A percentile compares a stretch with the other conserved stretches of the same genome.
Evolutionary conservation across 75 land plant species (phyloP).

Genomic region (Cupressus sempervirens): DNA sequence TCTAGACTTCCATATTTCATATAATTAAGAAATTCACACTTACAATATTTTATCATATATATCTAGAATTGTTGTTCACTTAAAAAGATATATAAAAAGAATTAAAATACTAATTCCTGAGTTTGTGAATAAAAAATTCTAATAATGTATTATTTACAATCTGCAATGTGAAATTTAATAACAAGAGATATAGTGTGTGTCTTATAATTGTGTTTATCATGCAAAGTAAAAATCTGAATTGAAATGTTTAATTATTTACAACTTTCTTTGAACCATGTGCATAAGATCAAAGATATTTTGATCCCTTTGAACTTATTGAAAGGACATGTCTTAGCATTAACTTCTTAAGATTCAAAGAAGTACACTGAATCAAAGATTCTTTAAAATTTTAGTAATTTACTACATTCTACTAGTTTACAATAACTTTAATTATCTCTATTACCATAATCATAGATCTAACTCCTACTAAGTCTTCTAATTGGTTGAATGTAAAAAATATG

Average conservation of each 20-base stretch:
- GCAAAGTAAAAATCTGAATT: neutral
- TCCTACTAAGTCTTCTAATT: neutral
- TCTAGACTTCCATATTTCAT: neutral
- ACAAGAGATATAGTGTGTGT: neutral
- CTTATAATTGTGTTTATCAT: neutral
- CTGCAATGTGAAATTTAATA: neutral
- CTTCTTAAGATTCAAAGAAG: constrained; percentile 76
- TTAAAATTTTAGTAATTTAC: neutral
- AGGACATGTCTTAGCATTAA: constrained; percentile 82
- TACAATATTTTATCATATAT: neutral
- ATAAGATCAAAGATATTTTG: constrained; percentile 63
- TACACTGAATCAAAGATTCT: constrained; percentile 41
- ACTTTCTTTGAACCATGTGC: constrained; percentile 61
- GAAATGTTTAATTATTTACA: constrained; percentile 12
- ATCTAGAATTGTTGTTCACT: neutral
- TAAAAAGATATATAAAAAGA: neutral
- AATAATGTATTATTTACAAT: too few relatives aligned
- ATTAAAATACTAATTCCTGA: neutral
- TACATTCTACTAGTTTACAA: neutral
- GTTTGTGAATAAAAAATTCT: too few relatives aligned
- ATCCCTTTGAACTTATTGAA: constrained; percentile 25
- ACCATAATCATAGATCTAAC: neutral
- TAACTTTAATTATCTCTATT: neutral
- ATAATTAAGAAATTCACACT: neutral
- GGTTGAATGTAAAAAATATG: neutral